phyloP scores from a whole-genome alignment of 345 rosid species.

The Gossypium mustelinum region DNA sequence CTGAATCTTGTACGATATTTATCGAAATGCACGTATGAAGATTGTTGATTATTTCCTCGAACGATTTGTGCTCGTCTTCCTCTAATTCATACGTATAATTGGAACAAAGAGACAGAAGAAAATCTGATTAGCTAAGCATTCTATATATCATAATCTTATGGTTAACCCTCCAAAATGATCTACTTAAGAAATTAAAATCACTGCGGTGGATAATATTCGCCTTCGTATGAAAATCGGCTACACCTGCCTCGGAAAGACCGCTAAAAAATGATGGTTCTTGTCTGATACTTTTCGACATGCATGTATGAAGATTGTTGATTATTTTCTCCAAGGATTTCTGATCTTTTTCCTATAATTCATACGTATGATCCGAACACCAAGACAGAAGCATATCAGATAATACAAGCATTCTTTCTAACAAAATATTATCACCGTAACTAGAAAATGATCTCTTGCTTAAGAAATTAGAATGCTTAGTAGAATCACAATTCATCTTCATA shows the following conservation, averaged over 20 bases:
- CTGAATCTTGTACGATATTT: slow-evolving; percentile 32
- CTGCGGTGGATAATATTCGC: no score
- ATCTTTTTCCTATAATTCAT: slow-evolving; percentile 51
- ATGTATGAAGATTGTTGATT: slow-evolving; percentile 51
- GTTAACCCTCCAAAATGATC: no score
- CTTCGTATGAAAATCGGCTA: no score
- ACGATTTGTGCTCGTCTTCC: slow-evolving; percentile 46
- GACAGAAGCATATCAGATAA: slow-evolving; percentile 65
- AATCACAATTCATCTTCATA: not conserved
- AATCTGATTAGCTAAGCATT: slow-evolving; percentile 63
- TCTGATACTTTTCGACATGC: slow-evolving; percentile 37
- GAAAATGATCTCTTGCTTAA: slow-evolving; percentile 24
- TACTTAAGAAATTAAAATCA: no score
- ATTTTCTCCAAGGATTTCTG: slow-evolving; percentile 49
- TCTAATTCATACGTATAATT: slow-evolving; percentile 44
- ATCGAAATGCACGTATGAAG: slow-evolving; percentile 47
- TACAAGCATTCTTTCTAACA: slow-evolving; percentile 52
- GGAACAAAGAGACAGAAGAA: slow-evolving; percentile 58
- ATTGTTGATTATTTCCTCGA: slow-evolving; percentile 52
- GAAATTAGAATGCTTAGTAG: slow-evolving; percentile 21
- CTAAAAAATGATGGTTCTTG: slow-evolving; percentile 28
- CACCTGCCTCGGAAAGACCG: slow-evolving; percentile 14
- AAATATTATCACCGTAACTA: slow-evolving; percentile 4
- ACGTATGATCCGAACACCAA: slow-evolving; percentile 48
- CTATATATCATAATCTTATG: slow-evolving; percentile 33